Percentiles rank a stretch among this genome's conserved stretches.
These are phyloP conservation scores for Hygrophorus russula DNA, from an alignment of 768 basidiomycete genomes.

Conservation along the genomic window DNA sequence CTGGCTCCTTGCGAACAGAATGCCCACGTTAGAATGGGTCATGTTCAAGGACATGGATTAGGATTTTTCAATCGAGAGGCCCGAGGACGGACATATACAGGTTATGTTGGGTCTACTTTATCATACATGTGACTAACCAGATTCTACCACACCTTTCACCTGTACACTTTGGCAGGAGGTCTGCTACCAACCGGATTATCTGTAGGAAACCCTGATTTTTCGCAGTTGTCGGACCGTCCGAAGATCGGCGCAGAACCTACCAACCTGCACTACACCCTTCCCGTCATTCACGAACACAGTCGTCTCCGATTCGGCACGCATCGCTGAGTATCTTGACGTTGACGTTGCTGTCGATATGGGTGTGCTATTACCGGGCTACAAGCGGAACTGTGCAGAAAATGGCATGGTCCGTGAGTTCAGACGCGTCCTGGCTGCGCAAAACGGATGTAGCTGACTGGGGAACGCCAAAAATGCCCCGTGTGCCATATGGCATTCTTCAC, in stretches of 20 bases:
- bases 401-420: constrained; percentile 7
- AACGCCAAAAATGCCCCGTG: constrained; percentile 7
- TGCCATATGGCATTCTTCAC: constrained; percentile 1
- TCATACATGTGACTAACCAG: no score
- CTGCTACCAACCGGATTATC: no score
- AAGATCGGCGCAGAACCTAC: constrained; percentile 22
- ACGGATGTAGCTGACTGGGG: neutral
- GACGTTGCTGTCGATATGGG: constrained; percentile 2
- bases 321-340: constrained; percentile 31
- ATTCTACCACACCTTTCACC: no score
- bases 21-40: no score
- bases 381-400: constrained; percentile 2
- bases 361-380: constrained; percentile 1
- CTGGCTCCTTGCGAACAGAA: no score
- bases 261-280: constrained; percentile 26
- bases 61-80: no score
- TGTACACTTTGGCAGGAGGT: no score
- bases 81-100: no score
- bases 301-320: constrained; percentile 24
- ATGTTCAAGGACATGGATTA: no score
- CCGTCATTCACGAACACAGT: constrained; percentile 24
- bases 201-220: no score
- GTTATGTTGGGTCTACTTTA: no score
- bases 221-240: no score
- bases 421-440: constrained; percentile 1